Conservation (phyloP, 1,139 yeast genomes). For the Taphrina sp. region DNA sequence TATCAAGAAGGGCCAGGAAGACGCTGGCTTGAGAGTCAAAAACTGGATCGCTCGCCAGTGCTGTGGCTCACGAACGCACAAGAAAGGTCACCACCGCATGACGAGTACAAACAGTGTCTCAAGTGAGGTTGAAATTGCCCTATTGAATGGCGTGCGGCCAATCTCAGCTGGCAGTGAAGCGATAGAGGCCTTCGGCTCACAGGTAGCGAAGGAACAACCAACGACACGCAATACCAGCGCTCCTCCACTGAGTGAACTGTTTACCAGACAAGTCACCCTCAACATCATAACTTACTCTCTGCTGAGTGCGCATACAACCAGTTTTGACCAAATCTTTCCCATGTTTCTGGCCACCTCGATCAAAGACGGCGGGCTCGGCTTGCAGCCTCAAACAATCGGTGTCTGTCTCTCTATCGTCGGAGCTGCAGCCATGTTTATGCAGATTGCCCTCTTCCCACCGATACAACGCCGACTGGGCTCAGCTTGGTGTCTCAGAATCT, state of each 20-base stretch:
- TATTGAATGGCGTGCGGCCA: conserved; percentile 13
- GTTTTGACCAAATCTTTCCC: conserved; percentile 33
- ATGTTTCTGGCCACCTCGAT: conserved; percentile 29
- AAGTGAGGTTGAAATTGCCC: conserved; percentile 13
- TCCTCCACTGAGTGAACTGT: conserved; percentile 45
- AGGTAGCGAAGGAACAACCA: conserved; percentile 42
- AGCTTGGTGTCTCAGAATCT: conserved; percentile 24
- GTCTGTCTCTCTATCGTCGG: conserved; percentile 23
- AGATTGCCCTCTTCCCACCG: conserved; percentile 25
- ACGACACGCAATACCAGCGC: conserved; percentile 55
- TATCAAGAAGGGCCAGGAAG: conserved; percentile 44
- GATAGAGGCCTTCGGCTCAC: not conserved
- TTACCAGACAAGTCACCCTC: conserved; percentile 26
- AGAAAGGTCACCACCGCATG: conserved; percentile 22
- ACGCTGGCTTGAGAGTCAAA: conserved; percentile 20
- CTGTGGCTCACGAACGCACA: not conserved
- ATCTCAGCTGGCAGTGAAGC: conserved; percentile 19
- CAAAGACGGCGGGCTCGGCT: conserved; percentile 31
- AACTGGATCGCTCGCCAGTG: conserved; percentile 11
- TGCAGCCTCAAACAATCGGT: conserved; percentile 28
- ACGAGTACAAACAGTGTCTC: conserved; percentile 9
- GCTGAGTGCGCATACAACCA: conserved; percentile 22
- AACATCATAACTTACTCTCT: conserved; percentile 11
- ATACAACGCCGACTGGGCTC: conserved; percentile 27
- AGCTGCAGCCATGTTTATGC: conserved; percentile 24